Evolutionary conservation across 2,329 filamentous ascomycete species (phyloP), one percentile per base, ranked within the genome.

Genomic region (Colletotrichum lupini): DNA sequence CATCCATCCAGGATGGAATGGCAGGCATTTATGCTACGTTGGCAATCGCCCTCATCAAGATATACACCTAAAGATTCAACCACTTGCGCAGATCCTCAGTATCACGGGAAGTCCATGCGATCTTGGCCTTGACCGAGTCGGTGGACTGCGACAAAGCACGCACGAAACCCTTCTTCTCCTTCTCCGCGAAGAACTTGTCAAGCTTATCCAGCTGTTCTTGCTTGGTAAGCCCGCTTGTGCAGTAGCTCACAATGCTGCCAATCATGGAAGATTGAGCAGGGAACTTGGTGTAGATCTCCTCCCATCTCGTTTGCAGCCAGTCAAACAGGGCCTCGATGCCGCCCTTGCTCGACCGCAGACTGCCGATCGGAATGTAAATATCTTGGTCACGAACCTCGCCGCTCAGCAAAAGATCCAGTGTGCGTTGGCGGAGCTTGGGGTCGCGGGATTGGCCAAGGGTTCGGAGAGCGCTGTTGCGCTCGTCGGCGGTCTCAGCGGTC

Each of bases 371-470:
- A 81, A 98, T 91, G 85, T 98, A 98, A 76, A 98, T 92, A 82
- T 98, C 96, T 83, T 98, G 96, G 76, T 94, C 95, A 87, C 97
- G 97, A 83, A 98, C 93, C 77, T 97, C 93, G 74, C 92, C 91
- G 81, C 91, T 91, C 70, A 95, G 88, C 37, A 95, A 88, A 75
- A 98, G 87, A 35, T 87, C 89, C 16, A 98, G 88, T 3, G 95
- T 96, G 74, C 91, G 91, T 85, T 97, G 86, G 81, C 98, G 96
- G 61, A 98, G 90, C 76, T 92, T 91, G 1, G 94, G 92, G 69
- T 93, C 89, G 80, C 92, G 92, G 59, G 94, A 92, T 63, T 95
- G 91, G 63, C 96, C 96, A 26, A 98, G 89, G 37, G 90, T 91
- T 78, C 95, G 94, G 72, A 98, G 90, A 1, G 95, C 95, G 14